These are phyloP conservation scores for Irpex sp. DNA, from an alignment of 1,284 basidiomycete species.

Conservation along the genomic window DNA sequence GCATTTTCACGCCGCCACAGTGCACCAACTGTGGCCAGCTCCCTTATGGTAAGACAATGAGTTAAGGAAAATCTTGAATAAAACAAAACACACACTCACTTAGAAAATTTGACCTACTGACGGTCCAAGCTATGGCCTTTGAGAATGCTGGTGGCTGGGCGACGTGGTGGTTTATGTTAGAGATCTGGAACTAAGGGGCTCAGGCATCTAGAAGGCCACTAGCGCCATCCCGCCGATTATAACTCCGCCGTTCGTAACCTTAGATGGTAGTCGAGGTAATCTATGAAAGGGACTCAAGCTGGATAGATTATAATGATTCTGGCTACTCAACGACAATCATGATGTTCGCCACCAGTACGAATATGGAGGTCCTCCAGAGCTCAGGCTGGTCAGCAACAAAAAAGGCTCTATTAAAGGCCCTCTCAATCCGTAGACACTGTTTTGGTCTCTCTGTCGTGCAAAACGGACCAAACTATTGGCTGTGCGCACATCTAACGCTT, in stretches of 20 bases:
- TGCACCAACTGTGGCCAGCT: slow-evolving; percentile 1
- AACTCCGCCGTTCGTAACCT: neutral
- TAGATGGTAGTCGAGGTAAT: neutral
- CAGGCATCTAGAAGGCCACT: neutral
- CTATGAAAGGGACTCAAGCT: neutral
- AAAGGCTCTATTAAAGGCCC: too few species aligned
- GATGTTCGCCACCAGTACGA: too few species aligned
- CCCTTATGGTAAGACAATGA: neutral
- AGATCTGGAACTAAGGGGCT: neutral
- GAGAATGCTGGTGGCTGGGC: neutral
- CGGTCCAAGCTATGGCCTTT: neutral
- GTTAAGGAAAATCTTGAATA: neutral
- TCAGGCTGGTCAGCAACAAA: too few species aligned
- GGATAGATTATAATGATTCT: too few species aligned
- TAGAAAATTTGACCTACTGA: neutral
- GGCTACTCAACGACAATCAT: too few species aligned
- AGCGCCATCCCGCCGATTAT: neutral
- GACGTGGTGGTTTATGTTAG: neutral
- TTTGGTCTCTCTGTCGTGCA: too few species aligned
- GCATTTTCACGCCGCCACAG: slow-evolving; percentile 7
- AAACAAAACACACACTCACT: neutral
- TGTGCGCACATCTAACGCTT: too few species aligned
- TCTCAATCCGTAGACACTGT: too few species aligned
- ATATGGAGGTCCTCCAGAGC: too few species aligned
- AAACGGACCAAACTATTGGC: too few species aligned